Base-by-base conservation (phyloP, 192 early-diverging fungal species). In the Rhizophagus sp. region DNA sequence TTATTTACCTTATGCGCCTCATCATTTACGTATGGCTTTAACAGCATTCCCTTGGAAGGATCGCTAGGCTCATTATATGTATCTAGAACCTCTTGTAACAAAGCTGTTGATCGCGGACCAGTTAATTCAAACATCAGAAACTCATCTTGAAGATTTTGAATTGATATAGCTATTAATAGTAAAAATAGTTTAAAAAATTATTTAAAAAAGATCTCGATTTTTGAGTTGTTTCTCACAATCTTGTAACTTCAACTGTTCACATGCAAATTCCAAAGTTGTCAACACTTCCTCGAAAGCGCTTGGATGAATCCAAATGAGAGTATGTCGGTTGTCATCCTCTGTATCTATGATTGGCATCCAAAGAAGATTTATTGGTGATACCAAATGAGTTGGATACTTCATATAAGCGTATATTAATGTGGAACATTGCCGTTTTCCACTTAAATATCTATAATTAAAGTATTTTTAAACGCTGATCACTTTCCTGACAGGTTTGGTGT, bases 51-150 rank as follows among this genome's bases (percentile, higher is more conserved):
- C 4, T 25, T 22, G 17, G 64, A 9, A 33, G 13, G 9, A 66
- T 4, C 30, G 1, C 73, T 62, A 71, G 57, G 44, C 0, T 80
- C 79, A 27, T 79, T 79, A n/a, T 76, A 64, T 33, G 82, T 79
- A 2, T 88, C 81, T 22, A 99, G 82, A 17, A 94, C 83, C 1
- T 93, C 84, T 49, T 88, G 85, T 61, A 99, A 81, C 9, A 96
- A 82, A 25, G 91, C 90, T 22, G 94, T 93, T 47, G 95, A 89
- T 11, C 94, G 88, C 22, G 95, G 95, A 39, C 98, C 98, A 3
- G 94, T 92, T 17, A 99, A 89, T 81, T 97, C 94, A 85, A 98
- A 98, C 63, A 89, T 86, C 0, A 90, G 84, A 19, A 95, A 77
- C 4, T 94, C 87, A 66, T 82, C 72, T 47, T 82, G 91, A 68